Evolutionary conservation across 2,329 filamentous ascomycete genomes (phyloP), one percentile per base, ranked within the genome.

Genomic region (Penicillium sp.): DNA sequence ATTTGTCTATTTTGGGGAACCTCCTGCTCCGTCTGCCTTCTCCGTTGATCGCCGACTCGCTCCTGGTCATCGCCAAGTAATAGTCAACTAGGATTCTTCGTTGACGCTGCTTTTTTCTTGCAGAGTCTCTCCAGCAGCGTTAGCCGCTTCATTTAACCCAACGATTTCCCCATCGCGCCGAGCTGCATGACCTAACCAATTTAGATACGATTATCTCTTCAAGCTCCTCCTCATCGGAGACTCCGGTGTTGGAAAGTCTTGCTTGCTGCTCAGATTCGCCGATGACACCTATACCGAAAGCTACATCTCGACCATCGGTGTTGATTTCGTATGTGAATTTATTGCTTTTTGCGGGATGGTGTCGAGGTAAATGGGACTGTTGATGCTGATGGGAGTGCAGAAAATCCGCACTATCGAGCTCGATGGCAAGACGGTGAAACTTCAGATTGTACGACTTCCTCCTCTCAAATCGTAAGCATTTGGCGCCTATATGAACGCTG

Each of bases 141-240:
- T 54, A 45, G 45, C 52, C 46, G 30, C 51, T 52, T 26, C 51
- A 26, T 62, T 45, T 38, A 42, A 43, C 55, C 46, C 53, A 52
- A n/a, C 51, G 51, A 53, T 38, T 25, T 4, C 33, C 30, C 53
- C 59, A 45, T 56, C 51, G 63, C 56, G 59, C 60, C 56, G 65
- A 66, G 64, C 67, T 58, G 55, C 61, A 54, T 61, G 42, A 60
- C 60, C 70, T 75, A 68, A 74, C 68, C 52, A 56, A 64, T 59
- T 62, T 77, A 98, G 95, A 95, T 99, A 99, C 91, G 95, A 99
- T 81, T 99, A 99, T 82, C 93, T 99, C 77, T 99, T 99, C 89
- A 99, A 99, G 89, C 93, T 99, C 70, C 92, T 99, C 82, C 94
- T 99, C 85, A 99, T 99, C 88, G 95, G 95, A 82, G 95, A 99